Conservation (phyloP, 306 rosid species). For the Hippophae rhamnoides region DNA sequence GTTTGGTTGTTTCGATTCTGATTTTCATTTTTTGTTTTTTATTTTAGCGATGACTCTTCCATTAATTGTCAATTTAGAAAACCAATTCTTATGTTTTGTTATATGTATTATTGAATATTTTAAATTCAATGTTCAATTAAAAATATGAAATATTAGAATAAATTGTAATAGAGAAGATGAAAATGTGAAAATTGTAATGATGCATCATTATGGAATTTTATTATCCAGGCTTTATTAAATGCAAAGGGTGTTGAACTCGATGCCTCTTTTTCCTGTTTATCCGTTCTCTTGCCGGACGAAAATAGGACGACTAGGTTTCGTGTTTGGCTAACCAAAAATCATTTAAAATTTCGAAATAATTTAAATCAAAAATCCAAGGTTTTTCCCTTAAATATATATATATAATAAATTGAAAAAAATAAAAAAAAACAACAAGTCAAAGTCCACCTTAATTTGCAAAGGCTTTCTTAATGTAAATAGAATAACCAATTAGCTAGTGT, state of each 20-base stretch:
- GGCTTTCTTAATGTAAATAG: no score
- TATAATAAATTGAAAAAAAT: not conserved
- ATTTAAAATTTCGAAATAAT: conserved; percentile 1
- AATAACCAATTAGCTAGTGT: no score
- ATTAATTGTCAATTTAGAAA: conserved; percentile 1
- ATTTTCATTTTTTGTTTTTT: conserved; percentile 19
- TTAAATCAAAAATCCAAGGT: no score
- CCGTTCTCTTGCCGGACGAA: conserved; percentile 69
- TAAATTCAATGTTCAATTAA: no score
- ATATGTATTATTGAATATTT: no score
- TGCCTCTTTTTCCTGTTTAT: conserved; percentile 59
- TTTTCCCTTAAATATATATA: not conserved
- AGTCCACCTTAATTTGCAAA: no score
- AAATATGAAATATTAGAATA: no score
- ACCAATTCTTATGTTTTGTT: conserved; percentile 11
- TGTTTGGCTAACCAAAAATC: conserved; percentile 42
- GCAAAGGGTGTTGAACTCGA: conserved; percentile 67
- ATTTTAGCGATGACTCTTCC: conserved; percentile 23
- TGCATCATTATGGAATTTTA: not conserved
- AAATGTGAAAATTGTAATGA: no score
- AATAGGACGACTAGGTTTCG: conserved; percentile 44
- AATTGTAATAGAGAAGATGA: no score
- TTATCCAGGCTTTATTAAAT: conserved; percentile 16
- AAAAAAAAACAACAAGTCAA: no score
- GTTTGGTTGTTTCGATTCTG: conserved; percentile 16